Percentiles rank a stretch among this genome's conserved stretches.
phyloP scores from a whole-genome alignment of 73 alveolate species.

The Paraurostyla sp. region DNA sequence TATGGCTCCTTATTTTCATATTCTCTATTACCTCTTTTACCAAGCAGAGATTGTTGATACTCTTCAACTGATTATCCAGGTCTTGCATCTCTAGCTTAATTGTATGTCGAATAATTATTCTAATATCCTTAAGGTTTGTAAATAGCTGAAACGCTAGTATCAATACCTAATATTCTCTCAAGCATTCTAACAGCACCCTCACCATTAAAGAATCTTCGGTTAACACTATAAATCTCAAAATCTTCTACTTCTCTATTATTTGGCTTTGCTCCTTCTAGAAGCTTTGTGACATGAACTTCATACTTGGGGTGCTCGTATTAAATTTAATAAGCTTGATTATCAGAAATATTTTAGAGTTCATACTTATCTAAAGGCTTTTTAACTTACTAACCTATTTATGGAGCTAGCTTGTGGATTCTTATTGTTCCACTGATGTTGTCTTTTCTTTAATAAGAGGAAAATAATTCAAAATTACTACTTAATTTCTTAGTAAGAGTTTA shows the following conservation, averaged over 20 bases:
- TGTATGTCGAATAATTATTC: not conserved
- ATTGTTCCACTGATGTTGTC: slow-evolving; percentile 47
- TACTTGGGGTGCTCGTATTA: not conserved
- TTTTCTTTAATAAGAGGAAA: slow-evolving; percentile 17
- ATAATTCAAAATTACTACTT: not conserved
- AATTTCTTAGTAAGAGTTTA: not conserved
- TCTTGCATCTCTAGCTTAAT: not conserved
- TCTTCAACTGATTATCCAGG: not conserved
- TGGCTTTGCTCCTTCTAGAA: slow-evolving; percentile 11
- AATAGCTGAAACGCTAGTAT: slow-evolving; percentile 24
- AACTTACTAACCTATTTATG: slow-evolving; percentile 12
- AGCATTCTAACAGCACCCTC: slow-evolving; percentile 57
- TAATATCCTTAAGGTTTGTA: slow-evolving; percentile 35
- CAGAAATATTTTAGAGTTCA: not conserved
- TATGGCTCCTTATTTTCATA: slow-evolving; percentile 3
- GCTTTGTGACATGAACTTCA: slow-evolving; percentile 36
- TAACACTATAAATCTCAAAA: slow-evolving; percentile 15
- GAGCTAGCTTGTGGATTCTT: not conserved
- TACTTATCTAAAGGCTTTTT: not conserved
- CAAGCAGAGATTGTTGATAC: slow-evolving; percentile 15
- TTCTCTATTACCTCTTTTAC: slow-evolving; percentile 45
- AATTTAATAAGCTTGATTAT: not conserved
- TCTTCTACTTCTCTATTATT: slow-evolving; percentile 38
- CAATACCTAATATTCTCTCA: slow-evolving; percentile 51
- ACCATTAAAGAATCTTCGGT: slow-evolving; percentile 54